Percentiles rank a stretch among this genome's conserved stretches.
These are phyloP conservation scores for Oleoguttula mirabilis DNA, from an alignment of 495 filamentous ascomycete species.

Conservation along the genomic window DNA sequence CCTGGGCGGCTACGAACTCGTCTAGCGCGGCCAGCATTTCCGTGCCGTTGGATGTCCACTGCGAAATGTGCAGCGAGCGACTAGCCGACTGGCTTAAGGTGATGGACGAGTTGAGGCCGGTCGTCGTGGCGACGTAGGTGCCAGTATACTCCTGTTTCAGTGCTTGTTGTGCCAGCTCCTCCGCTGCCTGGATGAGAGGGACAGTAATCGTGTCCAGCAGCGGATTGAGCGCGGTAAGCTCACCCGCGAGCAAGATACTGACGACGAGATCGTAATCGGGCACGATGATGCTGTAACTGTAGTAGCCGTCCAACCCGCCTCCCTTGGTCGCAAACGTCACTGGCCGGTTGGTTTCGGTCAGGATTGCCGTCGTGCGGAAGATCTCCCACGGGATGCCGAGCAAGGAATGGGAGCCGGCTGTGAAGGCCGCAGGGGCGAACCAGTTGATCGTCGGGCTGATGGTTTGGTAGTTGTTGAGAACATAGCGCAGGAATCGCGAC, in stretches of 20 bases:
- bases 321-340: constrained; percentile 27
- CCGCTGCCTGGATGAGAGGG: constrained; percentile 21
- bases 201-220: constrained; percentile 21
- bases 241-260: constrained; percentile 24
- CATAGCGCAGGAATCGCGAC: constrained; percentile 23
- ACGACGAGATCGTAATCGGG: constrained; percentile 30
- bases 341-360: constrained; percentile 18
- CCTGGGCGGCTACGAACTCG: no score
- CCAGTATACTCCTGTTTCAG: constrained; percentile 21
- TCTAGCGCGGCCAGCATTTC: no score
- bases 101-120: constrained; percentile 23
- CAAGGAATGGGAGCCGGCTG: constrained; percentile 19
- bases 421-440: constrained; percentile 22
- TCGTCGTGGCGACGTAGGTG: constrained; percentile 12
- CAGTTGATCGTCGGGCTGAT: constrained; percentile 26
- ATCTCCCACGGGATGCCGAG: constrained; percentile 33
- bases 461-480: constrained; percentile 28
- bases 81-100: no score
- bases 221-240: constrained; percentile 9
- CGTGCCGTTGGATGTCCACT: constrained; percentile 24
- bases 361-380: constrained; percentile 22
- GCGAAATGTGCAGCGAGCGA: no score
- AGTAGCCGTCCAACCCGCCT: constrained; percentile 25
- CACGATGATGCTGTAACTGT: constrained; percentile 19
- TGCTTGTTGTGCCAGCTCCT: constrained; percentile 18